Evolutionary conservation across 1,284 basidiomycete genomes (phyloP).

Genomic region (Sporisorium exsertum): DNA sequence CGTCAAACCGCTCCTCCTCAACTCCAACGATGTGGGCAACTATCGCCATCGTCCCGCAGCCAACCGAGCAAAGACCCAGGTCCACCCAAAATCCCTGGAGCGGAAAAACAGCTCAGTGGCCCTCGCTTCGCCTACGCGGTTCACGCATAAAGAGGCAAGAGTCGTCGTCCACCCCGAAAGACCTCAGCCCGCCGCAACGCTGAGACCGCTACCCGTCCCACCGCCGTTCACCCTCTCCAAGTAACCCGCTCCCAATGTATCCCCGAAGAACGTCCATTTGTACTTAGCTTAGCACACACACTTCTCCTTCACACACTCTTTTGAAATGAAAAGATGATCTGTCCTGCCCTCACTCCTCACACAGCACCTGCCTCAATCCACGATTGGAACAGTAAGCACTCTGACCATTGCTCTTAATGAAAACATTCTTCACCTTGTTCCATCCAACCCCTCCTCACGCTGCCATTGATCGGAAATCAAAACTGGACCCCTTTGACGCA

Average conservation of each 20-base stretch:
- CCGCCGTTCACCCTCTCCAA: constrained; percentile 28
- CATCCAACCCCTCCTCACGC: neutral
- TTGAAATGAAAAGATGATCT: neutral
- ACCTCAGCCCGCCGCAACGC: constrained; percentile 1
- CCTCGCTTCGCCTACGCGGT: constrained; percentile 24
- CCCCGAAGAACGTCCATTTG: neutral
- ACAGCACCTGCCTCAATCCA: neutral
- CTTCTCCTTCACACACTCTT: neutral
- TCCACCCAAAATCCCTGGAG: neutral
- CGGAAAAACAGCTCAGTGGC: neutral
- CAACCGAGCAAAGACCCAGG: neutral
- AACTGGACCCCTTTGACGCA: constrained; percentile 31
- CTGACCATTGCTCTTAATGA: neutral
- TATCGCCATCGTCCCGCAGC: constrained; percentile 8
- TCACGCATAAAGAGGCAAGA: neutral
- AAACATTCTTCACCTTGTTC: neutral
- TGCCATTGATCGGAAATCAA: constrained; percentile 37
- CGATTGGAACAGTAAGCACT: neutral
- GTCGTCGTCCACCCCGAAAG: constrained; percentile 7
- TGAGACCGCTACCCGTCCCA: constrained; percentile 26
- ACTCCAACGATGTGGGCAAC: neutral
- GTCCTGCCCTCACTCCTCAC: neutral
- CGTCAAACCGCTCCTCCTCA: constrained; percentile 25
- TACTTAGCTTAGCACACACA: constrained; percentile 5
- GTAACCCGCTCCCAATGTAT: neutral